Base-by-base conservation (phyloP, 805 yeast species). In the Barnettozyma siamensis region DNA sequence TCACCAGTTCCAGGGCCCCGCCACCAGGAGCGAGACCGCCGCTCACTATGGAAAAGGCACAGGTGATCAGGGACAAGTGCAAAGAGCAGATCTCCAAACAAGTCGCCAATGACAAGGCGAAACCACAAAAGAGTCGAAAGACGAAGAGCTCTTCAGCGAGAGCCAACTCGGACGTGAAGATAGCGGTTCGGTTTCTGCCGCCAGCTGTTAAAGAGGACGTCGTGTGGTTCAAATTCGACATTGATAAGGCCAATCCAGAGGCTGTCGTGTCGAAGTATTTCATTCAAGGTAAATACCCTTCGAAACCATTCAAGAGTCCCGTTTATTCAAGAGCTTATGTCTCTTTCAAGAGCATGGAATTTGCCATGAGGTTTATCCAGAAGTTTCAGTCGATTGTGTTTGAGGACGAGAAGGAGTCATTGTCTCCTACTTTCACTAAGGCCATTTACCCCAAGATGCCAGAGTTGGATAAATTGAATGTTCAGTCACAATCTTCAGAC, bases 141-240 rank as follows among this genome's bases (percentile, higher is more conserved):
- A 16, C 13, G 6, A 30, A 30, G 20, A 17, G 13, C 11, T 17
- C 30, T 29, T 28, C 18, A 31, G n/a, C n/a, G n/a, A 18, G 33
- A 28, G 21, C 13, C 29, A 27, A 40, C 8, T 24, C 33, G 10
- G 58, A 50, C 2, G 32, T 45, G n/a, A 56, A 56, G 34, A 44
- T 69, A 2, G 59, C 57, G 0, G 55, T 73, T 3, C 61, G 79
- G 40, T 51, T 66, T 7, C 53, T 75, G 11, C 79, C 79, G 3
- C 75, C 78, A 3, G 45, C 50, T 16, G 48, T 70, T 15, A 35
- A 45, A 2, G 55, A 60, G 18, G 51, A 46, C 1, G 56, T 52
- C 7, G 69, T 71, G 33, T 55, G 54, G 46, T 32, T 41, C 6
- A 50, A 47, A 12, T 59, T 7, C 38, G 49, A 18, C 42, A 48